Evolutionary conservation across 768 basidiomycete species (phyloP), one percentile per base, ranked within the genome.

Genomic region (Pulveroboletus sp.): DNA sequence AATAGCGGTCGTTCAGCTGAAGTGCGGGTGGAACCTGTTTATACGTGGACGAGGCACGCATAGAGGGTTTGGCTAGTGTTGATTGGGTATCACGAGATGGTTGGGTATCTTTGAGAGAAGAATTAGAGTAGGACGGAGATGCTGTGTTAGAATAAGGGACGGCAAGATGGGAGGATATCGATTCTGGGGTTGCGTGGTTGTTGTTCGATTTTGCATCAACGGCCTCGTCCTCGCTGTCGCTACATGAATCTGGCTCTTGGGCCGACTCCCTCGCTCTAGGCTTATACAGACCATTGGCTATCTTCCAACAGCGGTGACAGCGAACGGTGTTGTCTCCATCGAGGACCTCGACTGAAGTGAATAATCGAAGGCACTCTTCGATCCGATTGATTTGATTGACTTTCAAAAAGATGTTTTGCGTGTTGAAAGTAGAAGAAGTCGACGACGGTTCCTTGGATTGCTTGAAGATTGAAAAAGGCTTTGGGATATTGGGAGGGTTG

Each of bases 241-340:
- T 60, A 49, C 65, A 68, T 12, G 67, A 68, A 36, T 69, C 67
- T 1, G 54, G 49, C 21, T 58, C 58, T 12, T 62, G 54, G 1
- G 49, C 52, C 40, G 60, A 52, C 50, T 44, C 45, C 51, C 29
- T 59, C 14, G 51, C 39, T 35, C 50, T 55, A 31, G 69, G 69
- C 39, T 70, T 64, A 55, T 83, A 79, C 48, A 76, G 66, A 16
- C 87, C 86, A 60, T 92, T 81, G 47, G 80, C 82, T 31, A 92
- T 84, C 74, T 92, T 94, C 94, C 94, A 98, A 69, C 94, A 98
- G 43, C 86, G 78, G 55, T 87, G 78, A 65, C 94, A 98, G 1
- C 93, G 93, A 45, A 97, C 94, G 72, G 85, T 87, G 58, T 98
- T 97, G 58, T 97, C 94, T 0, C 91, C 92, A 57, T 97, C 90